Evolutionary conservation across 1,284 basidiomycete genomes (phyloP).

Genomic region (Leccinum angustisporum): DNA sequence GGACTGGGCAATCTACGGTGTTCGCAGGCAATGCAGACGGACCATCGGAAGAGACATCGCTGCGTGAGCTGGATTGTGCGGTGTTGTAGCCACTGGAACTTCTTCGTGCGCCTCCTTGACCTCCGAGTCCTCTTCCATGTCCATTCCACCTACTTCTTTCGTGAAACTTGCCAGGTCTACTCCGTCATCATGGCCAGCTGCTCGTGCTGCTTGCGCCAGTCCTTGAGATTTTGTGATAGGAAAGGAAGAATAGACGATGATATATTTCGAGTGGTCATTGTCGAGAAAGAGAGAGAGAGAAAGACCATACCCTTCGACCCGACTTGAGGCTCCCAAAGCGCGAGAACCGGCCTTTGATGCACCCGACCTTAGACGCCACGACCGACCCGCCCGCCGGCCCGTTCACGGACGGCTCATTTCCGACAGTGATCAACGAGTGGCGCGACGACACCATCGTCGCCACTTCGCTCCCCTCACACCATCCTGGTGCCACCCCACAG

Average conservation of each 20-base stretch:
- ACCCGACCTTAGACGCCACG: constrained; percentile 52
- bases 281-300: neutral
- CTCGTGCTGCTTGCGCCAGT: constrained; percentile 96
- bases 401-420: constrained; percentile 41
- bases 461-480: constrained; percentile 49
- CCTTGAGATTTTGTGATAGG: constrained; percentile 48
- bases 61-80: constrained; percentile 34
- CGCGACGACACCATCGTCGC: constrained; percentile 60
- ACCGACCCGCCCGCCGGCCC: constrained; percentile 51
- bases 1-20: constrained; percentile 18
- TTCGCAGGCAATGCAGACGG: constrained; percentile 11
- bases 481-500: constrained; percentile 71
- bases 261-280: neutral
- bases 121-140: constrained; percentile 87
- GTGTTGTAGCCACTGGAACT: constrained; percentile 45
- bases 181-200: constrained; percentile 30
- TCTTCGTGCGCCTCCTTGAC: constrained; percentile 86
- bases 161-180: constrained; percentile 86
- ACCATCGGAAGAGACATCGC: constrained; percentile 28
- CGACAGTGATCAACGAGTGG: constrained; percentile 69
- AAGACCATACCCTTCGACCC: constrained; percentile 46
- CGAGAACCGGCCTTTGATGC: constrained; percentile 64
- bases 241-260: neutral
- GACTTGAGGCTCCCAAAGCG: constrained; percentile 73
- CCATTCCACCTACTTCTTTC: constrained; percentile 82